These are phyloP conservation scores for Aspergillus nomiae DNA, from an alignment of 2,329 filamentous ascomycete genomes.

Conservation along the genomic window DNA sequence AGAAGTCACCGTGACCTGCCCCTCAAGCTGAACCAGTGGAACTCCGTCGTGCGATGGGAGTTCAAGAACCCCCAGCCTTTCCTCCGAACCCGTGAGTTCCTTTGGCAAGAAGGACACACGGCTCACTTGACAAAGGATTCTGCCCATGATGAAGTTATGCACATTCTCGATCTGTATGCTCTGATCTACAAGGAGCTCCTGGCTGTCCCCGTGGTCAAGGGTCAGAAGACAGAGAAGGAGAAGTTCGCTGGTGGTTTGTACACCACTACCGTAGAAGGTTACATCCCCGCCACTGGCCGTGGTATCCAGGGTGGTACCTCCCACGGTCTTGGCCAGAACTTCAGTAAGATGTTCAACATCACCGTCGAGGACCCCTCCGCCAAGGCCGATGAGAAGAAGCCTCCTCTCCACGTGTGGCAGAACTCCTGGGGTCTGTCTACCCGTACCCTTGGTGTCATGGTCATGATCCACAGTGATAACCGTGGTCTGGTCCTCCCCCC, in stretches of 20 bases:
- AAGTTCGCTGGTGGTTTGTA: slow-evolving; percentile 97
- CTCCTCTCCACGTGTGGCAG: slow-evolving; percentile 89
- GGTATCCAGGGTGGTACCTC: slow-evolving; percentile 97
- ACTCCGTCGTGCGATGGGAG: slow-evolving; percentile 93
- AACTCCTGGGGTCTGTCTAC: slow-evolving; percentile 99
- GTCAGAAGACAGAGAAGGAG: slow-evolving; percentile 94
- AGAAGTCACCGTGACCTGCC: slow-evolving; percentile 93
- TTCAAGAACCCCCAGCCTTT: slow-evolving; percentile 89
- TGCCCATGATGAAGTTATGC: slow-evolving; percentile 81
- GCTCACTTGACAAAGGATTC: slow-evolving; percentile 83
- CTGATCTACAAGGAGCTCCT: slow-evolving; percentile 90
- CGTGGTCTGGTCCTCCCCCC: slow-evolving; percentile 93
- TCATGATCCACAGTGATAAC: slow-evolving; percentile 96
- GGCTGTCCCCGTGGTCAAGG: slow-evolving; percentile 91
- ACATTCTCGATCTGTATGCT: slow-evolving; percentile 93
- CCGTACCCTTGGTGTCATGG: slow-evolving; percentile 96
- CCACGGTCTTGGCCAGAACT: slow-evolving; percentile 94
- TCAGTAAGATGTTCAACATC: slow-evolving; percentile 99
- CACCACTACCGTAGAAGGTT: slow-evolving; percentile 95
- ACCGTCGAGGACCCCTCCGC: slow-evolving; percentile 85
- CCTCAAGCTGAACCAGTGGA: slow-evolving; percentile 96
- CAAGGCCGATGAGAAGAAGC: slow-evolving; percentile 71
- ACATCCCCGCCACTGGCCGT: slow-evolving; percentile 91
- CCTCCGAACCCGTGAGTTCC: slow-evolving; percentile 87
- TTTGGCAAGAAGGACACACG: slow-evolving; percentile 97